Evolutionary conservation across 441 rosid species (phyloP).

Genomic region (Erodium trifolium): DNA sequence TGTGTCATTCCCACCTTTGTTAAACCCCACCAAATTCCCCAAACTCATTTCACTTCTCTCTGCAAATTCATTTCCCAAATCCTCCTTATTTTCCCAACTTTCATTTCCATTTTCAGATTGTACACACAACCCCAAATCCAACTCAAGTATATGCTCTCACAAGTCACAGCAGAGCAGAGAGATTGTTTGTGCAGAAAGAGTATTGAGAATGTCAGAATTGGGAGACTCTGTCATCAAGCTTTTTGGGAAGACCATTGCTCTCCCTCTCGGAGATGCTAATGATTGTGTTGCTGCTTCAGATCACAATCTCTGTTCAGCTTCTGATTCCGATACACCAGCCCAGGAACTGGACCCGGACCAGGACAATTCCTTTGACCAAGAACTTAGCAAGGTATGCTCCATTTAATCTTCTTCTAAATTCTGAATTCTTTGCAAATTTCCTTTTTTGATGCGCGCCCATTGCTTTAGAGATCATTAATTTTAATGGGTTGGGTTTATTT

Average conservation of each 20-base stretch:
- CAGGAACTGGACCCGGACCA: not conserved
- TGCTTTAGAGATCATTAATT: not conserved
- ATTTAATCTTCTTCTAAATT: not conserved
- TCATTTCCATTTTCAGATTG: not conserved
- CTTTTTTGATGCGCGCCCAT: not conserved
- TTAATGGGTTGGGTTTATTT: not conserved
- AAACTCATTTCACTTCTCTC: not conserved
- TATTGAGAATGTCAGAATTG: conserved; percentile 34
- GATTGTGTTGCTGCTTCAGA: conserved; percentile 10
- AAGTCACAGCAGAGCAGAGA: not conserved
- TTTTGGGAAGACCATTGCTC: conserved; percentile 56
- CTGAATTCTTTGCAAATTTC: conserved; percentile 2
- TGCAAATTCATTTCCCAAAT: not conserved
- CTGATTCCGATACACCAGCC: conserved; percentile 14
- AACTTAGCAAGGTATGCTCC: conserved; percentile 26
- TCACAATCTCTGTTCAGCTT: conserved; percentile 5
- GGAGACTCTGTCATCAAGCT: conserved; percentile 66
- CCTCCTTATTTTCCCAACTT: not conserved
- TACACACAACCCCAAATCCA: not conserved
- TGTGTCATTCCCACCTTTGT: conserved; percentile 33
- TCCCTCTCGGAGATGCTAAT: conserved; percentile 21
- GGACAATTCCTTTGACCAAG: too few species aligned
- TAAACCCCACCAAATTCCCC: conserved; percentile 9
- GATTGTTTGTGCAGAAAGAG: not conserved
- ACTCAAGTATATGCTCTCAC: not conserved